Percentiles rank a stretch among this genome's conserved stretches.
These are phyloP conservation scores for Melanomma pulvis-pyrius DNA, from an alignment of 495 filamentous ascomycete species.

Conservation along the genomic window DNA sequence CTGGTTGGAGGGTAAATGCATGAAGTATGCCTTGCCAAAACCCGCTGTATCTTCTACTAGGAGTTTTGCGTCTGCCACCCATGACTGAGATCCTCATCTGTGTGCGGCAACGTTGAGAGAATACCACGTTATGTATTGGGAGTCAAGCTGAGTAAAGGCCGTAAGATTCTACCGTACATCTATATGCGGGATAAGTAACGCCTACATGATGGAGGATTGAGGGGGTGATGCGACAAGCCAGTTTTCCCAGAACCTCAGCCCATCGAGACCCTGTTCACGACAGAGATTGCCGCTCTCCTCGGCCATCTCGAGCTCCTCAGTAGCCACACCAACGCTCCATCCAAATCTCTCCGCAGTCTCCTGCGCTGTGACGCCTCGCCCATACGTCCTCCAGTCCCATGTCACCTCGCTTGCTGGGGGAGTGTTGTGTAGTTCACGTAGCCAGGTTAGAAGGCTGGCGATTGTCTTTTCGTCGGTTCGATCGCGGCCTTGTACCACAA, in stretches of 20 bases:
- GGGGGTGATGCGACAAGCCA: conserved; percentile 34
- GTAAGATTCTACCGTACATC: background rate
- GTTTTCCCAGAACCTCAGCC: conserved; percentile 51
- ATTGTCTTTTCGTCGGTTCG: conserved; percentile 91
- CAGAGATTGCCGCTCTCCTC: conserved; percentile 48
- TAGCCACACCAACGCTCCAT: conserved; percentile 98
- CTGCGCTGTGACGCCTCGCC: conserved; percentile 83
- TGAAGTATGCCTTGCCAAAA: too few relatives aligned
- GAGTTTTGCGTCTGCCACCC: too few relatives aligned
- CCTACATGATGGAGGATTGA: background rate
- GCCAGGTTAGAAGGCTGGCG: conserved; percentile 72
- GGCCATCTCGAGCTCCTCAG: conserved; percentile 93
- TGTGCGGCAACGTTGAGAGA: too few relatives aligned
- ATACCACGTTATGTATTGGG: too few relatives aligned
- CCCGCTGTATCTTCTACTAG: too few relatives aligned
- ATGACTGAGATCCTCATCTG: too few relatives aligned
- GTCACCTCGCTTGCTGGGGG: conserved; percentile 64
- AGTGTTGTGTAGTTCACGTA: conserved; percentile 68
- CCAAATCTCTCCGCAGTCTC: conserved; percentile 89
- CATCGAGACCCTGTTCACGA: conserved; percentile 48
- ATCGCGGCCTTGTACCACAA: conserved; percentile 87
- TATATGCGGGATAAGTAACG: background rate
- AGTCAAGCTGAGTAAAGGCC: background rate
- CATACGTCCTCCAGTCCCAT: conserved; percentile 78
- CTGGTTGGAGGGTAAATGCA: background rate